Evolutionary conservation across 495 filamentous ascomycete genomes (phyloP).

Genomic region (Neurospora sublineolata): DNA sequence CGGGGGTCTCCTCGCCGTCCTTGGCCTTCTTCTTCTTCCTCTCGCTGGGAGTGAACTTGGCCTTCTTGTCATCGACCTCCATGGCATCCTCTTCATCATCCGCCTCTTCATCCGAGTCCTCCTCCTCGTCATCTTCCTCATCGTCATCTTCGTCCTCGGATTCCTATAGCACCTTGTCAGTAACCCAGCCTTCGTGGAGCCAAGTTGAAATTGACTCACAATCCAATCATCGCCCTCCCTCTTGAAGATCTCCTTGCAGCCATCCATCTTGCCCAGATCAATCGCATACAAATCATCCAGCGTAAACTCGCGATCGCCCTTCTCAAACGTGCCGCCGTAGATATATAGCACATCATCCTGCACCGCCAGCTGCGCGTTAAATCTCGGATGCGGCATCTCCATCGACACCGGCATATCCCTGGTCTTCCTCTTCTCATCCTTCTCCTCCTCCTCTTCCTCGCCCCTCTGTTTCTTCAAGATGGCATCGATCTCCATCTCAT

Average conservation of each 20-base stretch:
- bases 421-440: slow-evolving; percentile 35
- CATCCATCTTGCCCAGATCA: slow-evolving; percentile 83
- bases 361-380: slow-evolving; percentile 81
- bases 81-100: slow-evolving; percentile 54
- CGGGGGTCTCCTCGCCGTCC: slow-evolving; percentile 19
- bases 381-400: slow-evolving; percentile 76
- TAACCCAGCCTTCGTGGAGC: not conserved
- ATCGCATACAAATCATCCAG: slow-evolving; percentile 90
- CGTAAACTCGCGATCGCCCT: slow-evolving; percentile 84
- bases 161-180: slow-evolving; percentile 28
- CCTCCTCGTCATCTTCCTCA: slow-evolving; percentile 60
- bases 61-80: slow-evolving; percentile 22
- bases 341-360: slow-evolving; percentile 88
- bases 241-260: slow-evolving; percentile 78
- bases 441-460: slow-evolving; percentile 28
- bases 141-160: slow-evolving; percentile 55
- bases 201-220: slow-evolving; percentile 27
- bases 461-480: not conserved
- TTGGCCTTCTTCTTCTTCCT: slow-evolving; percentile 33
- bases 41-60: slow-evolving; percentile 29
- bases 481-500: slow-evolving; percentile 43
- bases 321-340: slow-evolving; percentile 89
- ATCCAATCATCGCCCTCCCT: slow-evolving; percentile 78
- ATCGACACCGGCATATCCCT: slow-evolving; percentile 48
- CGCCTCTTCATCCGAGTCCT: slow-evolving; percentile 56